Conservation (phyloP, 805 yeast genomes). For the Candida sithepensis region DNA sequence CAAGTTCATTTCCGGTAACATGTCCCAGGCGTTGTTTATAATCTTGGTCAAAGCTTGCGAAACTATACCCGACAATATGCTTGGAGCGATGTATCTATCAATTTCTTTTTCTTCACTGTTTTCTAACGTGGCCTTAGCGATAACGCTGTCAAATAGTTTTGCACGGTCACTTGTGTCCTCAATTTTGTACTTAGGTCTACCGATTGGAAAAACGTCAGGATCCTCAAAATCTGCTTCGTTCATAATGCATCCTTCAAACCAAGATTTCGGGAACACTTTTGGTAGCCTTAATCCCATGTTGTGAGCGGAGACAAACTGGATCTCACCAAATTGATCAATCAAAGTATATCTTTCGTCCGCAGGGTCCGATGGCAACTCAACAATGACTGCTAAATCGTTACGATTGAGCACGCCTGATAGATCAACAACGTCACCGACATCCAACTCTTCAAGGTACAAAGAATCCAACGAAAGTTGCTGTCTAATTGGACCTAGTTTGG, state of each 20-base stretch:
- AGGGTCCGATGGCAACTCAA: conserved; percentile 45
- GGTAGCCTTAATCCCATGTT: conserved; percentile 54
- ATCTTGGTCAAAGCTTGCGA: conserved; percentile 25
- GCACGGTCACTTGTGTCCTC: conserved; percentile 29
- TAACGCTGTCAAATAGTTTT: conserved; percentile 26
- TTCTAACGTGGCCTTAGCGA: conserved; percentile 15
- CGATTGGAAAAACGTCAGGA: conserved; percentile 23
- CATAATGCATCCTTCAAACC: conserved; percentile 30
- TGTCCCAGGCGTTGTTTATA: conserved; percentile 28
- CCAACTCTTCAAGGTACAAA: conserved; percentile 28
- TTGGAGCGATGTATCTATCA: conserved; percentile 29
- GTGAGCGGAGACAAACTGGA: conserved; percentile 44
- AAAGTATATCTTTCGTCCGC: conserved; percentile 56
- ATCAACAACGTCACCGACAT: conserved; percentile 64
- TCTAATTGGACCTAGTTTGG: conserved; percentile 5
- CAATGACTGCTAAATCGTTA: conserved; percentile 50
- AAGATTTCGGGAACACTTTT: conserved; percentile 38
- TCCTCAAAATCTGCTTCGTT: conserved; percentile 26
- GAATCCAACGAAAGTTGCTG: conserved; percentile 14
- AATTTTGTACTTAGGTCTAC: conserved; percentile 31
- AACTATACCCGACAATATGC: conserved; percentile 29
- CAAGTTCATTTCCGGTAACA: conserved; percentile 30
- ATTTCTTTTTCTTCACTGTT: conserved; percentile 11
- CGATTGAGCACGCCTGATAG: conserved; percentile 39
- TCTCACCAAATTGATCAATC: conserved; percentile 53